Base-by-base conservation (phyloP, 2,329 filamentous ascomycete species). In the Botrytis elliptica region DNA sequence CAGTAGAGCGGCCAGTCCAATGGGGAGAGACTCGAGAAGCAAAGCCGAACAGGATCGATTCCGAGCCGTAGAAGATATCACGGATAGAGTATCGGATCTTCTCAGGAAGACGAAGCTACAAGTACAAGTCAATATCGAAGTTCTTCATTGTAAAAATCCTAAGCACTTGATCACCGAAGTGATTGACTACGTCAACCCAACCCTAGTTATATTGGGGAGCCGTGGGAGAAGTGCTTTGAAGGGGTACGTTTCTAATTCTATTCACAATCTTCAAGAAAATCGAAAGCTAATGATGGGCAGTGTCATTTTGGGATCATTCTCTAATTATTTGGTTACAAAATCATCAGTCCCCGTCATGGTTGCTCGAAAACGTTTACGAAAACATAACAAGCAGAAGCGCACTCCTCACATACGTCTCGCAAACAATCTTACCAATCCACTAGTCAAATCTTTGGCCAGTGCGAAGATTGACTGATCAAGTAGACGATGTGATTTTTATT, bases 301-400 rank as follows among this genome's bases (percentile, higher is more conserved):
- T 81, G 95, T 98, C 36, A 91, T 99, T 75, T 88, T 99, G 44
- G 96, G 96, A 40, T 98, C 95, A 0, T 98, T 99, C 83, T 97
- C 93, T 75, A 98, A 98, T 81, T 99, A 99, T 80, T 87, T 99
- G 12, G 95, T 99, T 46, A 97, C 94, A 55, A 98, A 98, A 84
- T 97, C 94, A 76, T 97, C 93, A 3, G 94, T 97, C 25, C 96
- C 96, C 0, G 96, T 99, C 75, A 99, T 99, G 96, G 96, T 98
- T 52, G 96, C 96, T 12, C 88, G 96, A 74, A 98, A 97, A 85
- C 92, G 93, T 74, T 86, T 98, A 62, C 88, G 93, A 67, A 97
- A 97, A 83, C 93, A 97, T 84, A 91, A 89, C 81, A 95, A 95
- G 81, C 92, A 92, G 82, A 92, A 92, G 83, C 89, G 89, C 75